Evolutionary conservation across 495 filamentous ascomycete genomes (phyloP).

Genomic region (Parachaetomium inaequale): DNA sequence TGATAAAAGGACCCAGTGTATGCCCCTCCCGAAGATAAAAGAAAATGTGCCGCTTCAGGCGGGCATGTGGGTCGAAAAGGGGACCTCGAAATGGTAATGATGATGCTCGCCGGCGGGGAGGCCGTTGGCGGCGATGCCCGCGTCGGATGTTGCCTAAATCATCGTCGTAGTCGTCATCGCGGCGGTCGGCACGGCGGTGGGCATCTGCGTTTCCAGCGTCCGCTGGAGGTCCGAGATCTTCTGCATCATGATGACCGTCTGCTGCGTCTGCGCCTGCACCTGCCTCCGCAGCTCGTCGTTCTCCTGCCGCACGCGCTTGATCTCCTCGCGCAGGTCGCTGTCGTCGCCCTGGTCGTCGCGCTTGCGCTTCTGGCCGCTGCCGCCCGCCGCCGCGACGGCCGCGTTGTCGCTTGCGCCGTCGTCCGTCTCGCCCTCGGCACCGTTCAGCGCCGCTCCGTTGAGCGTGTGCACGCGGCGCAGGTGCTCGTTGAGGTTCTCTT

Average conservation of each 20-base stretch:
- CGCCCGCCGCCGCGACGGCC: too few species aligned
- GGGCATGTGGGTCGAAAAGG: not conserved
- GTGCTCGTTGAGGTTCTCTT: constrained; percentile 88
- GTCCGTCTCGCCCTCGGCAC: constrained; percentile 30
- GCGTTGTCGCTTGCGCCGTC: constrained; percentile 34
- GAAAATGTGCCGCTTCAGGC: not conserved
- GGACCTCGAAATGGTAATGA: not conserved
- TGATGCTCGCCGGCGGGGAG: not conserved
- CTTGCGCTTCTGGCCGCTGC: constrained; percentile 40
- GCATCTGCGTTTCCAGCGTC: constrained; percentile 14
- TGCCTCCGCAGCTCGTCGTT: constrained; percentile 37
- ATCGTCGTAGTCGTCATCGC: constrained; percentile 18
- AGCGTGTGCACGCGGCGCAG: constrained; percentile 69
- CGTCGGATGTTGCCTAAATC: constrained; percentile 25
- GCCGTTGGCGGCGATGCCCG: not conserved
- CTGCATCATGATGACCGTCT: constrained; percentile 31
- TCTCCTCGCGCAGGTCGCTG: constrained; percentile 38
- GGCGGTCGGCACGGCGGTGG: constrained; percentile 10
- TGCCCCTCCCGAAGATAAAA: not conserved
- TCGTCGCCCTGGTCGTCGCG: constrained; percentile 28
- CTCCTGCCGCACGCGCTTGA: constrained; percentile 38
- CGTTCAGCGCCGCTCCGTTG: constrained; percentile 20
- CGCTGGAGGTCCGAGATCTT: constrained; percentile 28
- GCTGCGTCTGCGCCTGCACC: constrained; percentile 30
- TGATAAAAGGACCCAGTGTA: constrained; percentile 4